Evolutionary conservation across 1,284 basidiomycete species (phyloP), one percentile per base, ranked within the genome.

Genomic region (Microbotryum lychnidis-dioicae): DNA sequence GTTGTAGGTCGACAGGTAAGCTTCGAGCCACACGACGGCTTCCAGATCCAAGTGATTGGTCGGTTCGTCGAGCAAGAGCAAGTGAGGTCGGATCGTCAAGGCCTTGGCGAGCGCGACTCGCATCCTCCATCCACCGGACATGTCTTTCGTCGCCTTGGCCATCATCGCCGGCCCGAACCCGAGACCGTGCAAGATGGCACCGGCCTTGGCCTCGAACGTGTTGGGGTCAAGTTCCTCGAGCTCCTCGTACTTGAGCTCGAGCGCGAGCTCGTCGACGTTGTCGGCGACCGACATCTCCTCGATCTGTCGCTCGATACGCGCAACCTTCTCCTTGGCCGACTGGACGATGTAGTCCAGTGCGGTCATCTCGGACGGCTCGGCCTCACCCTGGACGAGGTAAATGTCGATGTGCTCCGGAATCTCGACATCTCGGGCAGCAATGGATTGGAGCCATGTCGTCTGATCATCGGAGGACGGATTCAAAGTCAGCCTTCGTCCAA

Each of bases 91-190:
- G 76, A 97, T 80, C 78, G 98, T 97, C 56, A 98, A 81, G 1
- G 94, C 94, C 66, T 93, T 84, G 29, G 94, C 94, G 55, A 98
- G 86, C 18, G 96, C 89, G 64, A 98, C 93, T 76, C 96, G 86
- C 94, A 97, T 97, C 66, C 94, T 83, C 94, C 94, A 97, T 73
- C 93, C 93, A 83, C 93, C 94, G 72, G 85, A 88, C 91, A 98
- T 96, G 76, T 97, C 94, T 79, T 92, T 94, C 58, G 94, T 97
- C 18, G 93, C 88, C 76, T 89, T 91, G 75, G 82, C 83, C 93
- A 97, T 97, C 94, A 97, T 97, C 60, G 80, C 75, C 73, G 83
- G 82, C 61, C 81, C 82, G 81, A 98, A 98, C 27, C 94, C 94
- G 49, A 98, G 84, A 86, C 94, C 96, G 74, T 96, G 90, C 37